Evolutionary conservation across 2,329 filamentous ascomycete genomes (phyloP), one percentile per base, ranked within the genome.

Genomic region (Paecilomyces formosus): DNA sequence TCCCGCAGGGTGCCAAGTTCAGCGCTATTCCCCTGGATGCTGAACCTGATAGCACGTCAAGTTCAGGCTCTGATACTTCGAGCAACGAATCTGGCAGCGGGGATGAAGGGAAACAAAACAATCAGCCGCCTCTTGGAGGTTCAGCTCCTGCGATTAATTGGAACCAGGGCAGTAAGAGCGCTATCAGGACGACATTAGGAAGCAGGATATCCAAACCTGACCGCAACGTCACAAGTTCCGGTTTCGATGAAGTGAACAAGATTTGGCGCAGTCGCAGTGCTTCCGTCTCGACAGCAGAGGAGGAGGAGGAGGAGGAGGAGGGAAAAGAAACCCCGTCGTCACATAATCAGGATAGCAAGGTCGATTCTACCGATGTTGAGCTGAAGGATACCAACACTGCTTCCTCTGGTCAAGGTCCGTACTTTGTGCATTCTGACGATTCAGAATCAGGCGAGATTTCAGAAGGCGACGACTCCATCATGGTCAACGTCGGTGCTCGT

Each of bases 111-210:
- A 8, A 57, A 2, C 50, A 56, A 4, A 39, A 60, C 21, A 60
- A 54, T 39, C 63, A 68, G 55, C 63, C 63, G 15, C 61, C 68
- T 53, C 61, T 61, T 4, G 65, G 63, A 33, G 66, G 56, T 55
- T 68, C 66, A 12, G 63, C 67, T 24, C 69, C 70, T 9, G 67
- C 68, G 1, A 68, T 72, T n/a, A 76, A 71, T 57, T 80, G 78
- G 78, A 80, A 80, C 55, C 71, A 75, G 58, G 73, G 72, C 21
- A 73, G 72, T 24, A 76, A 74, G 54, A 69, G 68, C 51, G 70
- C 71, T 8, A 71, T 79, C 53, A 69, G 78, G 45, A 80, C 76
- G 15, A 74, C 74, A 0, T 72, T 79, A 56, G 68, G 72, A 28
- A 67, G 66, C 57, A 65, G 68, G 33, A 63, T 61, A 13, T 58